phyloP scores from a whole-genome alignment of 2,329 filamentous ascomycete species.

The Chrysosporium keratinophilum region DNA sequence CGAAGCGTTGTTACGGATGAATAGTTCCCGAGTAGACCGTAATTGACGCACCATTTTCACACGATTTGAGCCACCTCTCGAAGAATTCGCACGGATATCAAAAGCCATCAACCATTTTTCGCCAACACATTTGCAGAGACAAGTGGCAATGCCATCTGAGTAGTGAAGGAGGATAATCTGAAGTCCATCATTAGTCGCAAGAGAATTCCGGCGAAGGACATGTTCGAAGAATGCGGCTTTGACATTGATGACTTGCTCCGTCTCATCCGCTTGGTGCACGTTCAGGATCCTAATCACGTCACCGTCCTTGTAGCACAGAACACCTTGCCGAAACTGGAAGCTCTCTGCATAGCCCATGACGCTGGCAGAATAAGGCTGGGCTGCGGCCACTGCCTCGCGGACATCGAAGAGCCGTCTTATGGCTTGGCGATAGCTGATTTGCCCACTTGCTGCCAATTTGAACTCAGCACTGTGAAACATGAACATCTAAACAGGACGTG shows the following conservation, averaged over 20 bases:
- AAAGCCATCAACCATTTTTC: conserved; percentile 47
- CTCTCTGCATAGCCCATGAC: conserved; percentile 50
- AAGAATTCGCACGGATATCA: conserved; percentile 27
- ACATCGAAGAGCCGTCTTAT: conserved; percentile 53
- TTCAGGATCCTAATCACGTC: conserved; percentile 49
- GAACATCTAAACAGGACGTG: conserved; percentile 29
- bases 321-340: conserved; percentile 54
- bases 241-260: conserved; percentile 50
- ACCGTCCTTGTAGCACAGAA: conserved; percentile 53
- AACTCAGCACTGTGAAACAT: conserved; percentile 39
- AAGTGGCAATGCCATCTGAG: conserved; percentile 47
- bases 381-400: conserved; percentile 49
- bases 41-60: conserved; percentile 38
- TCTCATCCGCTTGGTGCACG: conserved; percentile 40
- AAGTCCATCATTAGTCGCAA: conserved; percentile 27
- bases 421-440: conserved; percentile 42
- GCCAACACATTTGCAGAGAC: conserved; percentile 36
- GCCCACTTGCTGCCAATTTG: conserved; percentile 27
- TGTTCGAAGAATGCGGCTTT: conserved; percentile 9
- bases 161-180: conserved; percentile 49
- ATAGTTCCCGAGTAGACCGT: conserved; percentile 46
- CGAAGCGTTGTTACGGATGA: conserved; percentile 53
- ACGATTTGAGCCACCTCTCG: conserved; percentile 21
- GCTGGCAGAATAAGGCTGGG: conserved; percentile 52
- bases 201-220: background rate